Conservation (phyloP, 306 rosid species). For the Castanopsis chinensis region DNA sequence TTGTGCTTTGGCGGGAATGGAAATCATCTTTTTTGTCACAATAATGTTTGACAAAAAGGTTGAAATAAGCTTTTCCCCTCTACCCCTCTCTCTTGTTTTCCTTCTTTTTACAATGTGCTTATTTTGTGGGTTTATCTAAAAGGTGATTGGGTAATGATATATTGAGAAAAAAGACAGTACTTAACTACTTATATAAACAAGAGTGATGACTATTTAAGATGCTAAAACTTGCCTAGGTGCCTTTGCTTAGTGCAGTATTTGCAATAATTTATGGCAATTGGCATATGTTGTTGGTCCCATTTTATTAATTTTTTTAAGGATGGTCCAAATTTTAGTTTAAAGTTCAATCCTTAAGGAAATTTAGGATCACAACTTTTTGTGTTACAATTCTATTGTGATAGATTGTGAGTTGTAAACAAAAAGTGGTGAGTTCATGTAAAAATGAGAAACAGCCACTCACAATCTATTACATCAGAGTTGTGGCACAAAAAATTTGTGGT, state of each 20-base stretch:
- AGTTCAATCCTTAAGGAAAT: too few species aligned
- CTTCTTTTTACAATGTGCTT: neutral
- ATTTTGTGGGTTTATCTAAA: neutral
- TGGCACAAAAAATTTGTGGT: too few species aligned
- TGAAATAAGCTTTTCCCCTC: conserved; percentile 3
- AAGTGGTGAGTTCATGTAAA: too few species aligned
- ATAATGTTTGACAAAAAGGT: conserved; percentile 36
- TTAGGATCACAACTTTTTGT: too few species aligned
- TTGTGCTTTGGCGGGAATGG: conserved; percentile 15
- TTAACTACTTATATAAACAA: neutral
- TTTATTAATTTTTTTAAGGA: too few species aligned
- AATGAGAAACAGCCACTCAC: accelerated
- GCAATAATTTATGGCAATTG: too few species aligned
- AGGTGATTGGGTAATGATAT: conserved; percentile 4
- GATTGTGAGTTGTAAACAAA: too few species aligned
- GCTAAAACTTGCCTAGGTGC: neutral
- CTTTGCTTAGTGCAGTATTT: neutral
- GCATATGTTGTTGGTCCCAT: too few species aligned
- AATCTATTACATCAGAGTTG: too few species aligned
- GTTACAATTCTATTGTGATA: too few species aligned
- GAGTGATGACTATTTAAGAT: neutral
- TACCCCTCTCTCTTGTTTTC: neutral
- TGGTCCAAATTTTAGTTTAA: too few species aligned
- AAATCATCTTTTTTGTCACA: conserved; percentile 24
- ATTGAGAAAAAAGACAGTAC: neutral